phyloP scores from a whole-genome alignment of 2,329 filamentous ascomycete species.

The Aureobasidium sp. region DNA sequence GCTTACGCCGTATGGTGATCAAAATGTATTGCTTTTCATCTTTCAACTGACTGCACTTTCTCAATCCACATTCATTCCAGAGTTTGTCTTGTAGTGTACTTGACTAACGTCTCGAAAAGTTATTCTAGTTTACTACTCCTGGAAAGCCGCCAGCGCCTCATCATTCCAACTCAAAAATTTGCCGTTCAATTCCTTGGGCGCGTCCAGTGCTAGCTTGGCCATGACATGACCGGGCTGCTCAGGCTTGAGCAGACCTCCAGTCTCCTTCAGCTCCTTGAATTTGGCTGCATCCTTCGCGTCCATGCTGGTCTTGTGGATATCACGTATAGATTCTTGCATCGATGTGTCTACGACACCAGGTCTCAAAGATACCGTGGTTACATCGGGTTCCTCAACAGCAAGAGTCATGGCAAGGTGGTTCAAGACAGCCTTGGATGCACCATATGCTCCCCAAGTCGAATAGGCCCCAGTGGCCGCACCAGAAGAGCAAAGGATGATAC shows the following conservation, averaged over 20 bases:
- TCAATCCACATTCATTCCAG: neutral
- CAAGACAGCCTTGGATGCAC: conserved; percentile 72
- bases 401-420: conserved; percentile 72
- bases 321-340: conserved; percentile 79
- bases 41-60: conserved; percentile 58
- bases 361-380: conserved; percentile 63
- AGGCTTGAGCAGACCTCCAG: conserved; percentile 65
- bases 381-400: conserved; percentile 65
- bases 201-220: conserved; percentile 63
- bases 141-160: conserved; percentile 47
- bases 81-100: neutral
- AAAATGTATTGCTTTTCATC: conserved; percentile 70
- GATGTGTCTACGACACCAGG: conserved; percentile 81
- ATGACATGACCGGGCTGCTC: conserved; percentile 83
- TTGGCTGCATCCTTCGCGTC: conserved; percentile 49
- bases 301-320: conserved; percentile 57
- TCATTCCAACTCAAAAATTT: conserved; percentile 59
- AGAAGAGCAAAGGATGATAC: conserved; percentile 70
- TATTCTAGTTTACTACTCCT: conserved; percentile 27
- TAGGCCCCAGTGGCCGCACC: conserved; percentile 64
- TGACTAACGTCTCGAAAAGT: conserved; percentile 6
- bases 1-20: conserved; percentile 52
- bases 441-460: conserved; percentile 70
- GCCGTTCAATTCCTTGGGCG: conserved; percentile 61
- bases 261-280: conserved; percentile 62